Conservation (phyloP, 306 rosid species). For the Sicyos baderoa region DNA sequence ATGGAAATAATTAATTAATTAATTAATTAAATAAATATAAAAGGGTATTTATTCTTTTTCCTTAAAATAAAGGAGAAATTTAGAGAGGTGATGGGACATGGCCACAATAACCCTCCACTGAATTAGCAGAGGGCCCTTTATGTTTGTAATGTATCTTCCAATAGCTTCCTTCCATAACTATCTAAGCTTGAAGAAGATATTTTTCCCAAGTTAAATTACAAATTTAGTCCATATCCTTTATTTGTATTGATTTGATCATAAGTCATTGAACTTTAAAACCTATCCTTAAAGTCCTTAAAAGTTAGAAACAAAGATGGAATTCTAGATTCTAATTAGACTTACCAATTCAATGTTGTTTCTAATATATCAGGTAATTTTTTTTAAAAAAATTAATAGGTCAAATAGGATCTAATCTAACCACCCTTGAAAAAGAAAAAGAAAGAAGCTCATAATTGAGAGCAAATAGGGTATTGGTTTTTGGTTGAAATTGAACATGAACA, state of each 20-base stretch:
- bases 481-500: background rate
- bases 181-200: no score
- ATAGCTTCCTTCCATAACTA: slow-evolving; percentile 5
- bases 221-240: background rate
- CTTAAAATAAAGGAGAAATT: background rate
- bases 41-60: slow-evolving; percentile 11
- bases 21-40: background rate
- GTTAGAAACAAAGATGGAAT: no score
- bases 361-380: no score
- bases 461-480: background rate
- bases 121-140: background rate
- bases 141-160: no score
- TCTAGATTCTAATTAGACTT: no score
- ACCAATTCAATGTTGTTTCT: no score
- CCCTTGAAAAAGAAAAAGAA: background rate
- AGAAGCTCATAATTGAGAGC: background rate
- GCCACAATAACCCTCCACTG: slow-evolving; percentile 8
- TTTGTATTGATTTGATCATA: background rate
- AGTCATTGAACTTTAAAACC: no score
- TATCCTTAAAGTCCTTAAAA: no score
- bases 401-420: slow-evolving; percentile 1
- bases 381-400: slow-evolving; percentile 8
- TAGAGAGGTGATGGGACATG: background rate
- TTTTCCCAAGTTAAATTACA: background rate
- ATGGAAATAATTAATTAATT: background rate